Conservation (phyloP, 495 filamentous ascomycete genomes). For the Xylaria acuta region DNA sequence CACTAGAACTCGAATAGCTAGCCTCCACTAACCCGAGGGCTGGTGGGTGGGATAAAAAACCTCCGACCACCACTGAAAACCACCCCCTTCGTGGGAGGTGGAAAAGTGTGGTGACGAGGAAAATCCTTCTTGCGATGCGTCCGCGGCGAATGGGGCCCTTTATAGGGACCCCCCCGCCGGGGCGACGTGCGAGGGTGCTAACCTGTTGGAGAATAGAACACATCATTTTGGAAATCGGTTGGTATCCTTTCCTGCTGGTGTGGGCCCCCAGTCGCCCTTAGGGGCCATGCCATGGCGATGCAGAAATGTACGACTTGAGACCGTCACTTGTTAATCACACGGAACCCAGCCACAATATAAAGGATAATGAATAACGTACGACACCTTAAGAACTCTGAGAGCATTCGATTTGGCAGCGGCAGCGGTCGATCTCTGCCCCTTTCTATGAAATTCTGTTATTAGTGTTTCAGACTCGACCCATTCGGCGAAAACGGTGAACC, state of each 20-base stretch:
- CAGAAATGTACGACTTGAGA: not conserved
- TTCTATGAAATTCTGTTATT: not conserved
- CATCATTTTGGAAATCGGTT: not conserved
- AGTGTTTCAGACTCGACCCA: not conserved
- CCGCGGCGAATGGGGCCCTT: too few species aligned
- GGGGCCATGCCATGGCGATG: slow-evolving; percentile 9
- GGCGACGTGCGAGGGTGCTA: too few species aligned
- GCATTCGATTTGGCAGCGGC: not conserved
- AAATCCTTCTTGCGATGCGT: too few species aligned
- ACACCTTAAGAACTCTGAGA: not conserved
- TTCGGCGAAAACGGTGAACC: not conserved
- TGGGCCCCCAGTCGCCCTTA: not conserved
- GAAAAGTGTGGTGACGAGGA: too few species aligned
- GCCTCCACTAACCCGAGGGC: too few species aligned
- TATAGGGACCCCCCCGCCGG: too few species aligned
- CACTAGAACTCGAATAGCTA: too few species aligned
- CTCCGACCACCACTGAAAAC: too few species aligned
- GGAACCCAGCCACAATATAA: not conserved
- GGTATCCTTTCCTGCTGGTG: not conserved
- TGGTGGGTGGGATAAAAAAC: too few species aligned
- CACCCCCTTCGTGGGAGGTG: too few species aligned
- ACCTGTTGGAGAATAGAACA: too few species aligned
- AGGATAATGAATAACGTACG: not conserved
- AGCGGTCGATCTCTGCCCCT: not conserved
- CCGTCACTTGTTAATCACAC: not conserved